These are phyloP conservation scores for Primulina huaijiensis DNA, from an alignment of 257 asterid species.

Conservation along the genomic window DNA sequence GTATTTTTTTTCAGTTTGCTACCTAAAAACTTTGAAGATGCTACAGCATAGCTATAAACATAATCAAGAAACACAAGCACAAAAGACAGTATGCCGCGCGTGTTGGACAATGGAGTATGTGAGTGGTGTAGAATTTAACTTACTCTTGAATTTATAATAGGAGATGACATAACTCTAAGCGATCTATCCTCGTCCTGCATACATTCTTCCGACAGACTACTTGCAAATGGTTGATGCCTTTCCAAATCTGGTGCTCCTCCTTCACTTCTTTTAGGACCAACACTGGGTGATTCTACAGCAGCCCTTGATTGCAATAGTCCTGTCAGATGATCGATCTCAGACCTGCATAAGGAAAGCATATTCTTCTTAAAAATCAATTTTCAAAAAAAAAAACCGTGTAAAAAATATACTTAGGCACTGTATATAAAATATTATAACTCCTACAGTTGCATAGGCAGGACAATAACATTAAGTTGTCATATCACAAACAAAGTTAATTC, in stretches of 20 bases:
- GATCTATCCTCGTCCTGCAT: constrained; percentile 33
- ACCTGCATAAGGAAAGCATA: constrained; percentile 42
- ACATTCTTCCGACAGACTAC: constrained; percentile 34
- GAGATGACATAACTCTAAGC: constrained; percentile 36
- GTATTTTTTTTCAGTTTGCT: constrained; percentile 23
- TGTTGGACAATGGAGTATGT: not conserved
- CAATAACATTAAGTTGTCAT: not conserved
- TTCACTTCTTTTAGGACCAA: constrained; percentile 30
- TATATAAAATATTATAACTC: not conserved
- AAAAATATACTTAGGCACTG: not conserved
- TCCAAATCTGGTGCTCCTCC: constrained; percentile 35
- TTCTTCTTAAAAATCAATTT: not conserved
- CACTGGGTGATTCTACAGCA: constrained; percentile 35
- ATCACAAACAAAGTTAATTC: too few relatives aligned
- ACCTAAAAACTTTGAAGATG: constrained; percentile 5
- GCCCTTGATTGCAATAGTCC: constrained; percentile 69
- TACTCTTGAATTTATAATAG: constrained; percentile 43
- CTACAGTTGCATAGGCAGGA: not conserved
- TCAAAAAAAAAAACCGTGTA: not conserved
- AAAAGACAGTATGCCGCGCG: not conserved
- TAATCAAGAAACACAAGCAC: constrained; percentile 10
- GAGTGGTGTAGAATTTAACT: constrained; percentile 16
- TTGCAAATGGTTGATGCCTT: constrained; percentile 36
- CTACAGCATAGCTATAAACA: not conserved
- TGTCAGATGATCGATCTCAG: constrained; percentile 70